Percentiles rank a stretch among this genome's conserved stretches.
phyloP scores from a whole-genome alignment of 306 rosid genomes.

The Sphenostylis stenocarpa region DNA sequence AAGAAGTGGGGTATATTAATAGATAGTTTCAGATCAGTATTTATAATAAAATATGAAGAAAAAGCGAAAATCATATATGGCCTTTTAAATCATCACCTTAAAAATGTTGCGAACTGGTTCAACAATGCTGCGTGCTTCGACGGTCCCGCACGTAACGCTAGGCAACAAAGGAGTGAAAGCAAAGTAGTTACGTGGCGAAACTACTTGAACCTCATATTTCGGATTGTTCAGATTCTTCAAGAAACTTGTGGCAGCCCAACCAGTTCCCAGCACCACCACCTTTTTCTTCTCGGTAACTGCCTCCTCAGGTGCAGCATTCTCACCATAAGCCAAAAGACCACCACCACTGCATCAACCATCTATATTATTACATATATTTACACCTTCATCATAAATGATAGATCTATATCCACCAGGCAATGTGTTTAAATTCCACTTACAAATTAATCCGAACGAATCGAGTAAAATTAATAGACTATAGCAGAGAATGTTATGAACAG shows the following conservation, averaged over 20 bases:
- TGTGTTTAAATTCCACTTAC: not conserved
- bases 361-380: not conserved
- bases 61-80: not conserved
- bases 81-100: conserved; percentile 40
- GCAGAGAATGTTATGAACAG: not conserved
- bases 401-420: not conserved
- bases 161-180: conserved; percentile 95
- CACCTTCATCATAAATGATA: not conserved
- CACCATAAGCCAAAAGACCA: conserved; percentile 70
- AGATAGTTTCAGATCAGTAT: no score
- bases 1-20: no score
- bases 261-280: conserved; percentile 96
- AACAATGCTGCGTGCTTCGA: conserved; percentile 92
- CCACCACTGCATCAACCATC: conserved; percentile 73
- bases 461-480: not conserved
- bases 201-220: conserved; percentile 73
- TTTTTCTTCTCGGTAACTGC: conserved; percentile 59
- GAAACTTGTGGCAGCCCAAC: conserved; percentile 97
- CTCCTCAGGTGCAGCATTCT: conserved; percentile 42
- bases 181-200: conserved; percentile 93
- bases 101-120: conserved; percentile 87
- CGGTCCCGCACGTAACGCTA: conserved; percentile 92
- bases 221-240: conserved; percentile 68
- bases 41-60: not conserved
- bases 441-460: not conserved